Base-by-base conservation (phyloP, 805 yeast species). In the Alloascoidea africana region DNA sequence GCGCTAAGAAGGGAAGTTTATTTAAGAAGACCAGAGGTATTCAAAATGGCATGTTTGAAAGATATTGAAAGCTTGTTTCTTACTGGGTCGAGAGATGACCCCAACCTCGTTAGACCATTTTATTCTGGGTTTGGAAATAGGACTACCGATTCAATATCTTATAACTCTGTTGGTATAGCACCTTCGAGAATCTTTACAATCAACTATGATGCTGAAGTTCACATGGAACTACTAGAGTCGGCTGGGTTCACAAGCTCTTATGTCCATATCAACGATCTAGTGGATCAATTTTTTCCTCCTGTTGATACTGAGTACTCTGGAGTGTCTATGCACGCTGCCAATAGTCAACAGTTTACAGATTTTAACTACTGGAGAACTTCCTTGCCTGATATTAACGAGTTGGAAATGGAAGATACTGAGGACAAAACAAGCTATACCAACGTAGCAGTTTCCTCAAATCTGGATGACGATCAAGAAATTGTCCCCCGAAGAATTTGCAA, bases 91-190 rank as follows among this genome's bases (percentile, higher is more conserved):
- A 36, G 41, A 13, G 73, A 67, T 32, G n/a, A n/a, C n/a, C n/a
- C n/a, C n/a, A n/a, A n/a, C n/a, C n/a, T n/a, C n/a, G 68, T 62
- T 23, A 80, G 89, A 0, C 96, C 96, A 3, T 91, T 91, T 51
- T 86, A 84, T 56, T 98, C 98, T 11, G 98, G 98, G 0, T 91
- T 91, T 56, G 98, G 98, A 18, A 91, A 91, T 53, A 65, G 94
- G 46, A 91, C 91, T 42, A 91, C 98, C 2, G 98, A 91, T 59
- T 97, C 97, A 4, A 69, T 91, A 38, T 83, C 95, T 39, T 91
- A 91, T 54, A 67, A 97, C 48, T 80, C 86, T 6, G 97, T 91
- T 4, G 86, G 91, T 3, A 82, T 91, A 5, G 97, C 98, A 2
- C 75, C 93, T 14, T 89, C 96, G 32, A 66, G 95, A 44, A 87